phyloP scores from a whole-genome alignment of 768 basidiomycete genomes.

The Serendipita sp. region DNA sequence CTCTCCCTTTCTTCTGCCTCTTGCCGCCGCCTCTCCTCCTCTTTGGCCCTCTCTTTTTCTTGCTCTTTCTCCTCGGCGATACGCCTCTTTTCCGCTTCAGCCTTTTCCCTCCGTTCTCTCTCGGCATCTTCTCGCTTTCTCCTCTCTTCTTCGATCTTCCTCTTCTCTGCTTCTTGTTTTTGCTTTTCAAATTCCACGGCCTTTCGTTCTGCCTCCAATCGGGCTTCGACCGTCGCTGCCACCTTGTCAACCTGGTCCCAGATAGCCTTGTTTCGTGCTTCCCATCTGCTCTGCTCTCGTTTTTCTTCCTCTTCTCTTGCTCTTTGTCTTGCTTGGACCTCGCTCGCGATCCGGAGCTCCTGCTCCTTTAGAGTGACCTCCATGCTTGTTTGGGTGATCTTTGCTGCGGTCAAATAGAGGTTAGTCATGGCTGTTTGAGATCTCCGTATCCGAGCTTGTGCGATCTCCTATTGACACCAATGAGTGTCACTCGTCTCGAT shows the following conservation, averaged over 20 bases:
- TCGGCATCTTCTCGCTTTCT: conserved; percentile 23
- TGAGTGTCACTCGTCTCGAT: conserved; percentile 15
- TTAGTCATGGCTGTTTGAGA: conserved; percentile 18
- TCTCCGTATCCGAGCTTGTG: conserved; percentile 12
- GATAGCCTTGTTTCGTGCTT: conserved; percentile 43
- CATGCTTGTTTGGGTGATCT: conserved; percentile 33
- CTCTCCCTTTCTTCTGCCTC: conserved; percentile 7
- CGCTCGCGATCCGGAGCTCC: conserved; percentile 21
- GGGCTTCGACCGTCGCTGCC: conserved; percentile 13
- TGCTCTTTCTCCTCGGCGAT: conserved; percentile 9
- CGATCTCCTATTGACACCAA: conserved; percentile 12
- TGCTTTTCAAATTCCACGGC: conserved; percentile 27
- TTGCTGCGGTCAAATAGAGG: conserved; percentile 10
- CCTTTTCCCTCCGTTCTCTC: conserved; percentile 20
- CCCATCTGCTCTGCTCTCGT: conserved; percentile 39
- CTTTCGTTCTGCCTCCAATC: conserved; percentile 39
- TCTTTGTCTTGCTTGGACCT: background rate
- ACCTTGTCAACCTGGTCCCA: conserved; percentile 35
- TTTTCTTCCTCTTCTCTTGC: conserved; percentile 31
- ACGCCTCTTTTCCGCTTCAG: conserved; percentile 14
- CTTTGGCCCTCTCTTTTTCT: conserved; percentile 12
- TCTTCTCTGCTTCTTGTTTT: conserved; percentile 28
- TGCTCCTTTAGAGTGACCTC: conserved; percentile 36
- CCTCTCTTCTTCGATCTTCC: conserved; percentile 27
- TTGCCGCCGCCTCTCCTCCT: background rate